phyloP scores from a whole-genome alignment of 345 rosid genomes.

The Clarkia xantiana region DNA sequence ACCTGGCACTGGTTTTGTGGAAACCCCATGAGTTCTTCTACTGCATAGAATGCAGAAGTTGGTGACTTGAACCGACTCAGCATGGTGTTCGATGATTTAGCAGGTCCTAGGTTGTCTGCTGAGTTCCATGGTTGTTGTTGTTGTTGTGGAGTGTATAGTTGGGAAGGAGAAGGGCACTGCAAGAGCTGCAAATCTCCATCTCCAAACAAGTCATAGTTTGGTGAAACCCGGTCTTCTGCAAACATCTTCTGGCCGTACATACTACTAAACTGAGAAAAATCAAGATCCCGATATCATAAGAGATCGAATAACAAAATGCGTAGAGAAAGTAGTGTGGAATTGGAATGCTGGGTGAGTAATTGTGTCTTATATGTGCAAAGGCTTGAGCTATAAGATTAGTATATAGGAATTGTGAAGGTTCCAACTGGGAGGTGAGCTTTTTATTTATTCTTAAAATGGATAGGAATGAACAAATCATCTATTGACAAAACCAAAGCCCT shows the following conservation, averaged over 20 bases:
- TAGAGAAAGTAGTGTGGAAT: constrained; percentile 14
- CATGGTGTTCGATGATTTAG: constrained; percentile 19
- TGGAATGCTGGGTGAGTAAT: constrained; percentile 14
- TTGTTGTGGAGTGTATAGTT: constrained; percentile 7
- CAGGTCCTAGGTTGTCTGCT: constrained; percentile 12
- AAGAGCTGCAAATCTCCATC: constrained; percentile 13
- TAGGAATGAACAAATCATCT: constrained; percentile 26
- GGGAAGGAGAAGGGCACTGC: constrained; percentile 5
- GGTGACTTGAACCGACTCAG: constrained; percentile 33
- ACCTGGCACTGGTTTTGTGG: constrained; percentile 16
- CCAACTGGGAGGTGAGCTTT: constrained; percentile 2
- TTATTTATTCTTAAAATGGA: constrained; percentile 36
- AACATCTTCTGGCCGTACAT: constrained; percentile 30
- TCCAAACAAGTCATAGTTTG: constrained; percentile 12
- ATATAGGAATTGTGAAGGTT: not conserved
- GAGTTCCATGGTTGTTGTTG: constrained; percentile 13
- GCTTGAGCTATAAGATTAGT: constrained; percentile 39
- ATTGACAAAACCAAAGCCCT: constrained; percentile 24
- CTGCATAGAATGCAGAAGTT: constrained; percentile 37
- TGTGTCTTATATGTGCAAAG: constrained; percentile 30
- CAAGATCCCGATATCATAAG: constrained; percentile 1
- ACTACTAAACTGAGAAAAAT: not conserved
- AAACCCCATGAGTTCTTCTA: constrained; percentile 42
- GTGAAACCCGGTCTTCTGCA: constrained; percentile 18
- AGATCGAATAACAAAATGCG: constrained; percentile 10